Evolutionary conservation across 768 basidiomycete species (phyloP).

Genomic region (Suillus variegatus): DNA sequence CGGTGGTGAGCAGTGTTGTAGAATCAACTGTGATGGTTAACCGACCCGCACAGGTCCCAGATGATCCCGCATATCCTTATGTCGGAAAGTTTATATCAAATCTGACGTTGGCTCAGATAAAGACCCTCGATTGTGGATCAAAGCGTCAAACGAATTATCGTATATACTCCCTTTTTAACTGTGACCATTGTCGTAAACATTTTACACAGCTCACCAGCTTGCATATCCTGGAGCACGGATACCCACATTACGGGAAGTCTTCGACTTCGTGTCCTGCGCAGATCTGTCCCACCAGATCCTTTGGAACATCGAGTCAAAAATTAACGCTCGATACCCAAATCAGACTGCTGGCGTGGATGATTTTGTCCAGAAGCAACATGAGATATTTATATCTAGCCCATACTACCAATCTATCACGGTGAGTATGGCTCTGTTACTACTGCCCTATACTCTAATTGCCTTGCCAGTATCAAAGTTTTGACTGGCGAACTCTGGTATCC

Average conservation of each 20-base stretch:
- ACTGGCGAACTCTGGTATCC: constrained; percentile 73
- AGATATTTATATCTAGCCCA: constrained; percentile 56
- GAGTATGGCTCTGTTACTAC: constrained; percentile 20
- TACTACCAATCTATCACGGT: constrained; percentile 69
- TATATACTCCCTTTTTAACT: constrained; percentile 32
- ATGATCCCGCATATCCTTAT: constrained; percentile 69
- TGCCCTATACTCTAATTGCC: background rate
- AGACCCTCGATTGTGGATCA: constrained; percentile 81
- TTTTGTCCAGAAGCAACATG: constrained; percentile 65
- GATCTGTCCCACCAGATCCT: constrained; percentile 61
- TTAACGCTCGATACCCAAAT: constrained; percentile 55
- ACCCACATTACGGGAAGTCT: constrained; percentile 72
- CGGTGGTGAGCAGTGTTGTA: constrained; percentile 47
- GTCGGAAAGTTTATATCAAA: constrained; percentile 79
- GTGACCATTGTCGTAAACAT: constrained; percentile 6
- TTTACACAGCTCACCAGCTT: constrained; percentile 54
- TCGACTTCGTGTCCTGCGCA: constrained; percentile 73
- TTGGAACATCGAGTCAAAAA: constrained; percentile 83
- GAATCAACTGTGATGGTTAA: background rate
- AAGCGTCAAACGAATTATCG: constrained; percentile 58
- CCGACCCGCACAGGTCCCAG: constrained; percentile 40
- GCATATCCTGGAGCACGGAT: constrained; percentile 70
- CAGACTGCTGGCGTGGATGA: constrained; percentile 54
- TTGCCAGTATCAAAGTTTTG: constrained; percentile 74
- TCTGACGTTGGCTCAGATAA: constrained; percentile 75